Conservation (phyloP, 2,329 filamentous ascomycete genomes). For the Clarireedia sp. region DNA sequence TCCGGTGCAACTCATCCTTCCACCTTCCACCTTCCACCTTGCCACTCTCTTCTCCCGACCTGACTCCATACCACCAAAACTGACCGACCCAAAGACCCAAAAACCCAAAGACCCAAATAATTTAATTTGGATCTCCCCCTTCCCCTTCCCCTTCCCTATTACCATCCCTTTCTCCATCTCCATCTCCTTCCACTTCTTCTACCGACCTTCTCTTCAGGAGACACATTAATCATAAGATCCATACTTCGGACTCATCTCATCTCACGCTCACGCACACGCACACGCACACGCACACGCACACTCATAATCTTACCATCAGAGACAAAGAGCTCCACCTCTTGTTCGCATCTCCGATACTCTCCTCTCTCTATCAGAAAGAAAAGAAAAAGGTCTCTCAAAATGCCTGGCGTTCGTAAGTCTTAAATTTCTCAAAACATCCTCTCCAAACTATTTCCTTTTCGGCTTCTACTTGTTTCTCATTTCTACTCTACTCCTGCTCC, state of each 20-base stretch:
- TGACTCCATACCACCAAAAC: no score
- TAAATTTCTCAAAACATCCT: no score
- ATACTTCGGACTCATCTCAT: not conserved
- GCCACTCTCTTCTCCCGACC: no score
- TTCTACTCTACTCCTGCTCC: not conserved
- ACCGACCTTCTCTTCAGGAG: not conserved
- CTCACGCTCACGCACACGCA: no score
- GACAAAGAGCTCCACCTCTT: no score
- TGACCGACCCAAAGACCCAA: no score
- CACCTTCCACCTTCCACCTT: no score
- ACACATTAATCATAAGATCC: not conserved
- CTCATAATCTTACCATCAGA: no score
- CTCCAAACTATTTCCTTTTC: not conserved
- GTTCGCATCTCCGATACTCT: no score
- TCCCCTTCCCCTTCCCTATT: not conserved
- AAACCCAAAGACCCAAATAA: not conserved
- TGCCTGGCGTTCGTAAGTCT: conserved; percentile 28
- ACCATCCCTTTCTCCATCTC: not conserved
- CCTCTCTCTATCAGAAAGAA: no score
- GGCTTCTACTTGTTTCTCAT: not conserved
- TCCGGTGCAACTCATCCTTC: no score
- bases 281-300: no score
- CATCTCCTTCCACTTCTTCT: not conserved
- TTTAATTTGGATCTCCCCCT: not conserved
- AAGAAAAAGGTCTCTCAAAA: conserved; percentile 12